Conservation (phyloP, 2,329 filamentous ascomycete species). For the Ceratocystis ficicola region DNA sequence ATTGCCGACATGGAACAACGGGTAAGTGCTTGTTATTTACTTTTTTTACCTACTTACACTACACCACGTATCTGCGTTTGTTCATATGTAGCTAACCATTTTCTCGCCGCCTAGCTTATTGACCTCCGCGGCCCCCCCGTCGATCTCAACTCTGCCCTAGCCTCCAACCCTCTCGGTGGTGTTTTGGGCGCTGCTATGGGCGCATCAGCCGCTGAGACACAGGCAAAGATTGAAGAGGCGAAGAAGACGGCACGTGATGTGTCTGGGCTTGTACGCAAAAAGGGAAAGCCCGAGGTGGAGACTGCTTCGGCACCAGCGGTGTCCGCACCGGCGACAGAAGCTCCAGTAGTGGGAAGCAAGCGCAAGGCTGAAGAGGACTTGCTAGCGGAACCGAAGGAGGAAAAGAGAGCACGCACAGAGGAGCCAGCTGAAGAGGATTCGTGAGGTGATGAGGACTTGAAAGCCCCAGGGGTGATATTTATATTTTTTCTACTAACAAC, state of each 20-base stretch:
- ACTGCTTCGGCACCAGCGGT: conserved; percentile 24
- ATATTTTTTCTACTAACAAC: neutral
- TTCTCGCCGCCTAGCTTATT: conserved; percentile 37
- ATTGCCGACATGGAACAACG: conserved; percentile 67
- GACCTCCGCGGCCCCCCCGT: conserved; percentile 56
- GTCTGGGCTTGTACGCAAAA: conserved; percentile 60
- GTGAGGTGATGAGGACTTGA: neutral
- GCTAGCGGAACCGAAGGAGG: conserved; percentile 30
- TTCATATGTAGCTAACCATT: too few relatives aligned
- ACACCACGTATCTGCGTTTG: neutral
- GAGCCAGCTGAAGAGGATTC: conserved; percentile 22
- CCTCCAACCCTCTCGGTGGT: conserved; percentile 40
- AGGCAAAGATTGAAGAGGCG: conserved; percentile 57
- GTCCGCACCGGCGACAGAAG: conserved; percentile 16
- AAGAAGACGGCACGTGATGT: conserved; percentile 64
- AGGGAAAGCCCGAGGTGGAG: conserved; percentile 28
- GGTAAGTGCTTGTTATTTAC: conserved; percentile 34
- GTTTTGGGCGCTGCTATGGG: conserved; percentile 50
- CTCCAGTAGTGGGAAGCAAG: conserved; percentile 30
- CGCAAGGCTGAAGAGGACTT: conserved; percentile 41
- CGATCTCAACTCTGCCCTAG: conserved; percentile 44
- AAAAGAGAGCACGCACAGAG: conserved; percentile 26
- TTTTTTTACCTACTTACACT: neutral
- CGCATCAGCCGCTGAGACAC: conserved; percentile 47
- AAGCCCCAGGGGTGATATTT: neutral